A percentile compares a stretch with the other conserved stretches of the same genome.
Conservation (phyloP, 2,329 filamentous ascomycete genomes). For the Drechslerella coelobrocha region DNA sequence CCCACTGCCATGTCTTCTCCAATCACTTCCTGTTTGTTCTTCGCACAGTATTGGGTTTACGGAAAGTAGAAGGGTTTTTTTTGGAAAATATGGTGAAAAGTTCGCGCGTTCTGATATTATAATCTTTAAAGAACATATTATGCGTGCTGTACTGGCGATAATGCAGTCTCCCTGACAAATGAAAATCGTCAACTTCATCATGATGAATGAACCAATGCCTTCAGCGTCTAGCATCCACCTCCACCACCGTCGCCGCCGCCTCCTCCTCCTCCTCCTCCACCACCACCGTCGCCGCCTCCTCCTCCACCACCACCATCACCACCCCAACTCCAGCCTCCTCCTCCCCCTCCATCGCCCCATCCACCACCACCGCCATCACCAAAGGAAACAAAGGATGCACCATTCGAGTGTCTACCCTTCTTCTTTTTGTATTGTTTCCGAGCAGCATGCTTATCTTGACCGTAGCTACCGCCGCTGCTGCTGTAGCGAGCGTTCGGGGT, state of each 20-base stretch:
- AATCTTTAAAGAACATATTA: no score
- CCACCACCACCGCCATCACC: conserved; percentile 9
- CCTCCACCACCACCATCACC: not conserved
- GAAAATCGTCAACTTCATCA: not conserved
- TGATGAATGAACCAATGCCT: no score
- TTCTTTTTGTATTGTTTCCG: conserved; percentile 33
- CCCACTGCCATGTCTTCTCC: no score
- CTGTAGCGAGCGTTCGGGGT: conserved; percentile 43
- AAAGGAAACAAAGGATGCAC: conserved; percentile 16
- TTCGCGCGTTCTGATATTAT: no score
- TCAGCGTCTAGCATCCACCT: not conserved
- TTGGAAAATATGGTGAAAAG: no score
- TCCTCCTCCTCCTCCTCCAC: not conserved
- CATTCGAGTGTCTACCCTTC: not conserved
- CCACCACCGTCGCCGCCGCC: conserved; percentile 2
- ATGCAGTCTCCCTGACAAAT: no score
- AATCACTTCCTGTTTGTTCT: no score
- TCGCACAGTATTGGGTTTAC: no score
- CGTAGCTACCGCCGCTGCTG: conserved; percentile 23
- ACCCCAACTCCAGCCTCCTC: not conserved
- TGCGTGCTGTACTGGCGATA: no score
- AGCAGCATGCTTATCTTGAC: conserved; percentile 22
- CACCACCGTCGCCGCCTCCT: conserved; percentile 3
- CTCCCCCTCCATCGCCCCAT: conserved; percentile 5
- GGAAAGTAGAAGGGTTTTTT: no score